A percentile compares a stretch with the other conserved stretches of the same genome.
phyloP scores from a whole-genome alignment of 345 rosid genomes.

The Pistacia atlantica region DNA sequence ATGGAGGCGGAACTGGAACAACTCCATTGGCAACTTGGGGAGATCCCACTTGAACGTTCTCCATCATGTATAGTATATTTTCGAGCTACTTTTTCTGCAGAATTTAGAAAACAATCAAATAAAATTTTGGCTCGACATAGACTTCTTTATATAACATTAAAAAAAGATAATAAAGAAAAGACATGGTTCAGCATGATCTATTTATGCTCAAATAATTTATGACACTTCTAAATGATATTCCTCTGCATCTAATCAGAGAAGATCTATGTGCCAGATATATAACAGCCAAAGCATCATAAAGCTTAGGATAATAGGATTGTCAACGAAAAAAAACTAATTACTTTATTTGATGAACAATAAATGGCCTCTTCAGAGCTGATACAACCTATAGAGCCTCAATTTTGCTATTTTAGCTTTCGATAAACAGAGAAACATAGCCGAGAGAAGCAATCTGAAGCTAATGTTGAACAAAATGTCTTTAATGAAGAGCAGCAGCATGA shows the following conservation, averaged over 20 bases:
- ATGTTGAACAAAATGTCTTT: neutral
- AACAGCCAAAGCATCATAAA: constrained; percentile 6
- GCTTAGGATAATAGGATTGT: neutral
- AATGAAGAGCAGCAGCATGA: neutral
- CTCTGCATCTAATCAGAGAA: too few species aligned
- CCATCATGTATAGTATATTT: constrained; percentile 21
- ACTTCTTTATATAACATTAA: neutral
- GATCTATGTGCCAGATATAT: neutral
- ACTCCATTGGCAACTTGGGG: constrained; percentile 6
- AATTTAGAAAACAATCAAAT: neutral
- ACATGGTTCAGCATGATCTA: neutral
- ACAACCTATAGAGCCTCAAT: neutral
- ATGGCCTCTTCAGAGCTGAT: neutral
- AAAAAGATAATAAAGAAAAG: neutral
- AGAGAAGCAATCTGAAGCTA: neutral
- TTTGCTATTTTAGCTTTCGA: neutral
- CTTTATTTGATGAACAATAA: neutral
- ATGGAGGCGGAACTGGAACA: constrained; percentile 57
- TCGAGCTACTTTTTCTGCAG: constrained; percentile 6
- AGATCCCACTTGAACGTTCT: constrained; percentile 10
- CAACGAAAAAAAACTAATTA: neutral
- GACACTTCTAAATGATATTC: too few species aligned
- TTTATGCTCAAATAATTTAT: too few species aligned
- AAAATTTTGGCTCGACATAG: neutral
- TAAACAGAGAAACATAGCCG: neutral